Evolutionary conservation across 208 protist species (phyloP), one percentile per base, ranked within the genome.

Genomic region (Wallacemonas collosoma): DNA sequence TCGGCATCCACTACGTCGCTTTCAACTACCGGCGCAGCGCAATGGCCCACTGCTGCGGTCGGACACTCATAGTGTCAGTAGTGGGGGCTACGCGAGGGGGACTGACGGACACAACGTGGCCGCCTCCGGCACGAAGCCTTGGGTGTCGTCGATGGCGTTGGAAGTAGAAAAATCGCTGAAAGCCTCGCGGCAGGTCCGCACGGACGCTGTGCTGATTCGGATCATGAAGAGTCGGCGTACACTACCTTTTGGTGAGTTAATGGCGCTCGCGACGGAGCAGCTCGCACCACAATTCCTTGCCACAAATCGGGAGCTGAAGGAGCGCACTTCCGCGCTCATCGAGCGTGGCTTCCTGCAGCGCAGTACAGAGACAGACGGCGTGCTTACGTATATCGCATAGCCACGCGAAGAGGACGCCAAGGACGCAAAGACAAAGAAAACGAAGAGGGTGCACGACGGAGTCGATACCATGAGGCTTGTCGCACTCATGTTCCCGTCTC

Each of bases 211-310:
- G 2, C 69, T 93, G 54, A 77, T 95, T 40, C 81, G 86, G 12
- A 71, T 91, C 43, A 88, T 95, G 74, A 95, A 95, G 74, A 82
- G 79, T 43, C 78, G 79, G 17, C 75, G 86, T n/a, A 64, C 71
- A 3, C 68, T 90, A 51, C 44, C 62, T 38, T 90, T 85, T 63
- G 72, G 77, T 35, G 88, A 95, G 39, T 58, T 95, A 4, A 38
- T 90, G 14, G 76, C 82, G 26, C 53, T 72, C 6, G 84, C 87
- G 14, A 73, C 70, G 11, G 66, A 82, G 75, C 87, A 93, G 73
- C 76, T 95, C 0, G 74, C 82, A 11, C 57, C 69, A 1, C 77
- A 85, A 26, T 95, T 95, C 65, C 12, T 75, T 40, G 86, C 90
- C 5, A 73, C 75, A 38, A 48, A 71, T 40, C 71, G 82, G 5